phyloP scores from a whole-genome alignment of 805 yeast genomes.

The Teunomyces gatunensis region DNA sequence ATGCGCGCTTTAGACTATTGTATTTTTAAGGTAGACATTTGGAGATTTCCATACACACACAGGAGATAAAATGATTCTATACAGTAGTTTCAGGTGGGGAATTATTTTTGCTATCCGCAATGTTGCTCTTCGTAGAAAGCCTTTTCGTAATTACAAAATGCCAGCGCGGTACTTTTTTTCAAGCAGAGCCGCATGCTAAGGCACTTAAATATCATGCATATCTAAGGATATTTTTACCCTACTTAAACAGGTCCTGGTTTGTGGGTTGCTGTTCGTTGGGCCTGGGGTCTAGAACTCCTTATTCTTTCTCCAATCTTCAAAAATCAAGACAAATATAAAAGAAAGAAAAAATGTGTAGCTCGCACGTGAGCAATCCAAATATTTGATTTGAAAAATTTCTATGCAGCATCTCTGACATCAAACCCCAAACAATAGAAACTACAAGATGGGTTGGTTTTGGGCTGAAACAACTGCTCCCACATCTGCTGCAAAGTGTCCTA shows the following conservation, averaged over 20 bases:
- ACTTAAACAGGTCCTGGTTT: too few species aligned
- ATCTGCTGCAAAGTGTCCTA: slow-evolving; percentile 33
- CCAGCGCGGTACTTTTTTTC: too few species aligned
- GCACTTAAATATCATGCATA: too few species aligned
- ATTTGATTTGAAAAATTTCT: not conserved
- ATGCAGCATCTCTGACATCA: not conserved
- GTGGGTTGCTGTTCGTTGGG: too few species aligned
- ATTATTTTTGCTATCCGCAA: not conserved
- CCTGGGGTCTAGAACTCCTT: too few species aligned
- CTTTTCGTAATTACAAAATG: not conserved
- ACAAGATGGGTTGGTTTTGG: slow-evolving; percentile 88
- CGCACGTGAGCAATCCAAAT: not conserved
- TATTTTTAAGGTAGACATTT: not conserved
- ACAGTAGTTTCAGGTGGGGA: too few species aligned
- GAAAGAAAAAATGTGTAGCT: not conserved
- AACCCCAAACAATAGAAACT: not conserved
- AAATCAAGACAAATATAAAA: not conserved
- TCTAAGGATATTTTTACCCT: too few species aligned
- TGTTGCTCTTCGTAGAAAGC: not conserved
- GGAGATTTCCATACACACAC: not conserved
- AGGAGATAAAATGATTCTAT: too few species aligned
- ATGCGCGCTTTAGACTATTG: not conserved
- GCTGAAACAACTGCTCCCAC: slow-evolving; percentile 38
- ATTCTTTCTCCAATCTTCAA: too few species aligned
- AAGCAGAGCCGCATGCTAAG: too few species aligned